phyloP scores from a whole-genome alignment of 805 yeast genomes.

The Candida silvicultrix region DNA sequence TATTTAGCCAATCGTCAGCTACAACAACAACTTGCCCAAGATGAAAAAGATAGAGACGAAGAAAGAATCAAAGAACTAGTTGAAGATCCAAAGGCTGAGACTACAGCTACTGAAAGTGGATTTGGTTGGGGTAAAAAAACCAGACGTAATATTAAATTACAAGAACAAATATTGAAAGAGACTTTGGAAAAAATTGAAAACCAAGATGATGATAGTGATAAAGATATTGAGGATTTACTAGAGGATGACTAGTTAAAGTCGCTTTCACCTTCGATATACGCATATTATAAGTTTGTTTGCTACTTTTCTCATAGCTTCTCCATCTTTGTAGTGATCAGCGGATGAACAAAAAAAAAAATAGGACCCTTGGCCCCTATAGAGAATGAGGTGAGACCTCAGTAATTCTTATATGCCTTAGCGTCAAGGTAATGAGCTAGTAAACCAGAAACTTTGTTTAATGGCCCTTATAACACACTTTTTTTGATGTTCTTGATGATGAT shows the following conservation, averaged over 20 bases:
- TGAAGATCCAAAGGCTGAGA: constrained; percentile 31
- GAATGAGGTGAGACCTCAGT: too few species aligned
- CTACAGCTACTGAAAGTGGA: constrained; percentile 32
- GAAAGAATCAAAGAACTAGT: constrained; percentile 25
- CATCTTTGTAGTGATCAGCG: too few species aligned
- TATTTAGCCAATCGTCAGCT: constrained; percentile 54
- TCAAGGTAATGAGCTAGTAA: too few species aligned
- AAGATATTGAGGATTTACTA: constrained; percentile 62
- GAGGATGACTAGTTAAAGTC: constrained; percentile 32
- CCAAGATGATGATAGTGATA: constrained; percentile 48
- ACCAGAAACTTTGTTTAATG: too few species aligned
- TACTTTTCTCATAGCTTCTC: too few species aligned
- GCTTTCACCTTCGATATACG: too few species aligned
- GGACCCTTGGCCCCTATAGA: too few species aligned
- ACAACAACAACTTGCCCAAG: constrained; percentile 43
- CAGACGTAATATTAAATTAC: constrained; percentile 49
- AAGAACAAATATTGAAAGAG: constrained; percentile 48
- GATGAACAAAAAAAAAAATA: too few species aligned
- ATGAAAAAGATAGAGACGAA: constrained; percentile 35
- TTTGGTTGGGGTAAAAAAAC: constrained; percentile 85
- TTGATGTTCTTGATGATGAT: too few species aligned
- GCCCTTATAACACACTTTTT: too few species aligned
- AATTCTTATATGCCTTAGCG: too few species aligned
- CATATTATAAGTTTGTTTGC: too few species aligned
- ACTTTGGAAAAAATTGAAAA: constrained; percentile 37